Evolutionary conservation across 495 filamentous ascomycete genomes (phyloP).

Genomic region (Aspergillus ellipticus): DNA sequence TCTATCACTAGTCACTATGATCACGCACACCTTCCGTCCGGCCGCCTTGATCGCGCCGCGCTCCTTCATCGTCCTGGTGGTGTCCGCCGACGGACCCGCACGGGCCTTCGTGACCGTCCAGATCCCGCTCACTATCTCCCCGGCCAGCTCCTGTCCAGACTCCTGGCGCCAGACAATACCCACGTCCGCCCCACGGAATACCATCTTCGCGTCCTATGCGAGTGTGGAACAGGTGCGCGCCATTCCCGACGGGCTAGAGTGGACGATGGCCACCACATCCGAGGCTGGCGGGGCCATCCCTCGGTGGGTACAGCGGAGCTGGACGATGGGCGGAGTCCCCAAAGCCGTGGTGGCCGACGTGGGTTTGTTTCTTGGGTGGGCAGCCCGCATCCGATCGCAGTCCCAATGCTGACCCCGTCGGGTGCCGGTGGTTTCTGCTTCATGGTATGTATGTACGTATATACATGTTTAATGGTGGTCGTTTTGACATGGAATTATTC

Average conservation of each 20-base stretch:
- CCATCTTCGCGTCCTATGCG: constrained; percentile 53
- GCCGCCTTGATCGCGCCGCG: constrained; percentile 32
- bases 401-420: too few relatives aligned
- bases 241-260: constrained; percentile 45
- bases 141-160: constrained; percentile 25
- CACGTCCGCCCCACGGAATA: constrained; percentile 30
- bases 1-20: constrained; percentile 43
- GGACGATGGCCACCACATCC: constrained; percentile 69
- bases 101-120: constrained; percentile 53
- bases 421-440: too few relatives aligned
- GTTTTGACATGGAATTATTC: too few relatives aligned
- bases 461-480: too few relatives aligned
- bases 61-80: constrained; percentile 34
- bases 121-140: constrained; percentile 46
- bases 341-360: constrained; percentile 69
- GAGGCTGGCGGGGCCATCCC: constrained; percentile 66
- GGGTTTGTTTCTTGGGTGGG: constrained; percentile 63
- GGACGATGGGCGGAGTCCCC: constrained; percentile 56
- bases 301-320: constrained; percentile 57
- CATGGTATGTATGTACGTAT: neutral
- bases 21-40: constrained; percentile 40
- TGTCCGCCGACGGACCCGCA: constrained; percentile 25
- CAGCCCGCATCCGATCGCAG: constrained; percentile 29
- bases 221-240: constrained; percentile 56
- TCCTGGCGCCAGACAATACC: constrained; percentile 28